Evolutionary conservation across 2,329 filamentous ascomycete species (phyloP).

Genomic region (Aspergillus awamori): DNA sequence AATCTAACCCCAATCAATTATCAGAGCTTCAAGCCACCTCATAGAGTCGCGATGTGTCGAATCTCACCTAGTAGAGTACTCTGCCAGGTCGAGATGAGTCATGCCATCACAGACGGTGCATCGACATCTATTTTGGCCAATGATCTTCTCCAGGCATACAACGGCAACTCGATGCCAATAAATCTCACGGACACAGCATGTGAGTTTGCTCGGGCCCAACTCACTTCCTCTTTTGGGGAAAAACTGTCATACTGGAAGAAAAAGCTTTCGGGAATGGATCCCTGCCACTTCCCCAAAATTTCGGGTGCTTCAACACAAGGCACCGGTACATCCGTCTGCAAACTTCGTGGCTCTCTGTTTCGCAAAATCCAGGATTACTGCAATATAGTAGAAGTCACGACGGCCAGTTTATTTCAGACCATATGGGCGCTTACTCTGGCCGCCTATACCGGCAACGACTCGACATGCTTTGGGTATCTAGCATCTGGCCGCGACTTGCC

Average conservation of each 20-base stretch:
- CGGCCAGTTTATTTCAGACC: background rate
- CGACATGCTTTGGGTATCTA: slow-evolving; percentile 7
- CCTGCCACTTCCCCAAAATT: background rate
- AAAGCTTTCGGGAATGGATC: background rate
- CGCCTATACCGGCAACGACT: slow-evolving; percentile 1
- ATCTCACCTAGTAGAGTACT: background rate
- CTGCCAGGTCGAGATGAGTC: background rate
- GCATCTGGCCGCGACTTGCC: slow-evolving; percentile 9
- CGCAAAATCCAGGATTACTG: no score
- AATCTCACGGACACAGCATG: background rate
- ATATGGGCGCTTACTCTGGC: slow-evolving; percentile 6
- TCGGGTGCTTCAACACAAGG: background rate
- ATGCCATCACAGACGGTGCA: background rate
- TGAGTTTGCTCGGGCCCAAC: background rate
- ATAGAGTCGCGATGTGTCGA: background rate
- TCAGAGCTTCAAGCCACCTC: background rate
- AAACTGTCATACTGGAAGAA: background rate
- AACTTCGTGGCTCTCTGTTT: background rate
- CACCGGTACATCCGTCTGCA: background rate
- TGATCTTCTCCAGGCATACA: background rate
- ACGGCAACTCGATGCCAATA: background rate
- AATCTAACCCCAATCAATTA: background rate
- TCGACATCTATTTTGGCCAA: background rate
- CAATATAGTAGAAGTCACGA: no score
- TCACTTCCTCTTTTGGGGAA: background rate